These are phyloP conservation scores for Globisporangium okanoganense DNA, from an alignment of 352 stramenopile genomes.

Conservation along the genomic window DNA sequence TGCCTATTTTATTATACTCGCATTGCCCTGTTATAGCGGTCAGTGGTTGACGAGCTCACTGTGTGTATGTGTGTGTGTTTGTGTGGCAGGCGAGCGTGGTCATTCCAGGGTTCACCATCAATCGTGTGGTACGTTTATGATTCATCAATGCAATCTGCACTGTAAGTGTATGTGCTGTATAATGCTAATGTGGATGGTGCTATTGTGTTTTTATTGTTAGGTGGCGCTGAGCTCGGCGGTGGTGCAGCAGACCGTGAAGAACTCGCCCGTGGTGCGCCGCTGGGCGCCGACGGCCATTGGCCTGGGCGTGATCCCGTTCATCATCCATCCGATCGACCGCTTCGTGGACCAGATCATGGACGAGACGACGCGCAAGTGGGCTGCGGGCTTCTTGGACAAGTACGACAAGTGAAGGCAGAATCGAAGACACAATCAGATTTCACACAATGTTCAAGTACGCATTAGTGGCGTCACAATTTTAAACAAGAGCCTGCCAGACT, in stretches of 20 bases:
- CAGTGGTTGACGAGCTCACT: not conserved
- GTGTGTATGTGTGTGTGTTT: not conserved
- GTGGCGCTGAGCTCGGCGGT: constrained; percentile 37
- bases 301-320: constrained; percentile 79
- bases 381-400: constrained; percentile 22
- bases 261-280: constrained; percentile 39
- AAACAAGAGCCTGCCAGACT: not conserved
- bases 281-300: constrained; percentile 77
- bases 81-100: constrained; percentile 56
- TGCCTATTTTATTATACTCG: constrained; percentile 11
- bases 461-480: not conserved
- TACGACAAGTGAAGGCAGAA: constrained; percentile 18
- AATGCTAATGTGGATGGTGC: not conserved
- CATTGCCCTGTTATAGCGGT: not conserved
- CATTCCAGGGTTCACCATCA: constrained; percentile 86
- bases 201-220: constrained; percentile 14
- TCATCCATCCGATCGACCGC: constrained; percentile 85
- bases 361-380: constrained; percentile 45
- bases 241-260: constrained; percentile 33
- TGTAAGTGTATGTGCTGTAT: no score
- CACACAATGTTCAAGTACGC: no score
- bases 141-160: not conserved
- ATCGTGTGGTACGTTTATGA: constrained; percentile 47
- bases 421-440: not conserved
- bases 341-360: constrained; percentile 62